Percentiles rank a stretch among this genome's conserved stretches.
These are phyloP conservation scores for Venturia aucupariae DNA, from an alignment of 2,329 filamentous ascomycete genomes.

Conservation along the genomic window DNA sequence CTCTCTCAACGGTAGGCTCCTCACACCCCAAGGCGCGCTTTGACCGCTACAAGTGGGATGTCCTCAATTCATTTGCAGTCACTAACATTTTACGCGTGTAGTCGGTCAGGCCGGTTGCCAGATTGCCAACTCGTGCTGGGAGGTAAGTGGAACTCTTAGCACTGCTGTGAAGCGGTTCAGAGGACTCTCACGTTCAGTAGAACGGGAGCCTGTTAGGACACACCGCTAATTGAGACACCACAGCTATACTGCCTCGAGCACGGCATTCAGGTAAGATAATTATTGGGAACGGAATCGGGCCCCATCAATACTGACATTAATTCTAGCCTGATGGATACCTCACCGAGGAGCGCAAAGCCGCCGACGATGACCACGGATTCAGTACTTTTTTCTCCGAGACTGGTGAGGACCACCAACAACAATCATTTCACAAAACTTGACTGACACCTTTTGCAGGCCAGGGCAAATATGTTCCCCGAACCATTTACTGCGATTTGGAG, in stretches of 20 bases:
- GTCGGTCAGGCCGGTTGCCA: constrained; percentile 99
- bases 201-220: constrained; percentile 24
- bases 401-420: constrained; percentile 50
- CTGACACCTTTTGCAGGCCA: constrained; percentile 54
- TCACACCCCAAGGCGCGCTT: constrained; percentile 26
- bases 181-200: constrained; percentile 26
- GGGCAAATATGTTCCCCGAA: constrained; percentile 97
- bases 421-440: constrained; percentile 17
- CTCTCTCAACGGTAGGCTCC: constrained; percentile 84
- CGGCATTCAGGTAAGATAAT: constrained; percentile 74
- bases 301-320: constrained; percentile 21
- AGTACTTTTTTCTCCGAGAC: constrained; percentile 99
- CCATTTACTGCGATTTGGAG: constrained; percentile 99
- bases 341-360: constrained; percentile 92
- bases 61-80: constrained; percentile 22
- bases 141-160: constrained; percentile 58
- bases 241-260: constrained; percentile 99
- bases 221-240: constrained; percentile 24
- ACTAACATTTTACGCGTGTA: constrained; percentile 52
- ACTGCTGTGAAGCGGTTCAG: constrained; percentile 17
- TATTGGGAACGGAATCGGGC: constrained; percentile 17
- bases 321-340: constrained; percentile 94
- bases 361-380: constrained; percentile 92
- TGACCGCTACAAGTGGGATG: constrained; percentile 31
- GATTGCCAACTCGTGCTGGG: constrained; percentile 99